Evolutionary conservation across 768 basidiomycete species (phyloP).

Genomic region (Amanita fuliginea): DNA sequence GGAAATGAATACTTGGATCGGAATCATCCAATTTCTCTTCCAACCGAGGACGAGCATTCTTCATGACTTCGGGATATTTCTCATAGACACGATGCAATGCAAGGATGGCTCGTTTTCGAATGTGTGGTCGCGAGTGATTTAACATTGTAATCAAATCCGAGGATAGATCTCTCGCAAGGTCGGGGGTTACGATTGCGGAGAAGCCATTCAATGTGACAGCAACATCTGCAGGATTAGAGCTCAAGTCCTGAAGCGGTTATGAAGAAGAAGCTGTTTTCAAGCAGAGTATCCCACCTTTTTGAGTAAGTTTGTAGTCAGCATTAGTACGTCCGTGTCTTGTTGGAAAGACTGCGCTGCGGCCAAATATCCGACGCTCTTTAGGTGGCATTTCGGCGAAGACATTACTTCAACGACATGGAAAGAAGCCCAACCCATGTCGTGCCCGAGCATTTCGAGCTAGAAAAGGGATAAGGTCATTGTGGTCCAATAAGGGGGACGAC

Average conservation of each 20-base stretch:
- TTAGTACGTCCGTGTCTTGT: conserved; percentile 92
- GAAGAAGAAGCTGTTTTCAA: conserved; percentile 10
- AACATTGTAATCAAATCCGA: conserved; percentile 80
- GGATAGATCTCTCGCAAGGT: conserved; percentile 85
- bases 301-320: conserved; percentile 90
- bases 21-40: conserved; percentile 75
- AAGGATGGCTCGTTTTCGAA: conserved; percentile 85
- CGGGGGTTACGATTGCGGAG: conserved; percentile 72
- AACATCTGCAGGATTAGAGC: conserved; percentile 63
- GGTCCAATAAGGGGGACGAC: conserved; percentile 21
- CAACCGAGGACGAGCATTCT: conserved; percentile 54
- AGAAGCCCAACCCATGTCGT: conserved; percentile 91
- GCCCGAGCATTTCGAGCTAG: conserved; percentile 95
- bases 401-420: conserved; percentile 98
- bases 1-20: conserved; percentile 43
- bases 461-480: conserved; percentile 3
- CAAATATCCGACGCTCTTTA: conserved; percentile 94
- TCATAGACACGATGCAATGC: conserved; percentile 71
- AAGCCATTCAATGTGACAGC: conserved; percentile 75
- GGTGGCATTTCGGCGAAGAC: conserved; percentile 84
- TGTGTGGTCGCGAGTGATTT: conserved; percentile 79
- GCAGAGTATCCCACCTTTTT: conserved; percentile 61
- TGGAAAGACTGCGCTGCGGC: conserved; percentile 87
- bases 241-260: conserved; percentile 54
- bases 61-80: conserved; percentile 73